phyloP scores from a whole-genome alignment of 2,329 filamentous ascomycete species.

The Paradendryphiella salina region DNA sequence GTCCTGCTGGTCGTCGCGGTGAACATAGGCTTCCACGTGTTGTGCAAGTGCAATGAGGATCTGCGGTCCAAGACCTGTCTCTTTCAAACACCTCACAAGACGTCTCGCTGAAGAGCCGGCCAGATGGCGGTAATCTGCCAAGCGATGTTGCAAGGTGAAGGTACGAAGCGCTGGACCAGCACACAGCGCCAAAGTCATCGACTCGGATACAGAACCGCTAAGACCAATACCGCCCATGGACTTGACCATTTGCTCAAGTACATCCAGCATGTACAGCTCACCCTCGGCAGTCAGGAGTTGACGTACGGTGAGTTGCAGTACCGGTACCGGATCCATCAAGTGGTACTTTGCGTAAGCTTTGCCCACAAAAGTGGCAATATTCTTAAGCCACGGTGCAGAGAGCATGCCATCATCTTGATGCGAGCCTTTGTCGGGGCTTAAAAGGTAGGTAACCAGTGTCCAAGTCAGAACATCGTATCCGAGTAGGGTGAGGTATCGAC shows the following conservation, averaged over 20 bases:
- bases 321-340: constrained; percentile 78
- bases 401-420: constrained; percentile 69
- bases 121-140: constrained; percentile 81
- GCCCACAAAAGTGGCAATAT: constrained; percentile 86
- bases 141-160: constrained; percentile 73
- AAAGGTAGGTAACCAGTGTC: constrained; percentile 77
- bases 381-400: constrained; percentile 89
- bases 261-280: constrained; percentile 87
- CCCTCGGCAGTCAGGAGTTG: constrained; percentile 74
- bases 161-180: constrained; percentile 79
- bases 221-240: constrained; percentile 94
- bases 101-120: constrained; percentile 74
- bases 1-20: constrained; percentile 70
- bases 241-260: constrained; percentile 85
- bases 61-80: constrained; percentile 76
- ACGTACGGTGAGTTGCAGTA: constrained; percentile 86
- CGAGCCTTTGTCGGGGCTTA: constrained; percentile 60
- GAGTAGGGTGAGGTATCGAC: constrained; percentile 87
- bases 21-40: constrained; percentile 84
- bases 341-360: constrained; percentile 86
- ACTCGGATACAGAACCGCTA: constrained; percentile 83
- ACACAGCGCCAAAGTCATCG: constrained; percentile 84
- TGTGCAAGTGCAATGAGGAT: constrained; percentile 90
- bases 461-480: constrained; percentile 93
- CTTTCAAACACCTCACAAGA: constrained; percentile 76